These are phyloP conservation scores for Beta corolliflora DNA, from an alignment of 179 eudicot species.

Conservation along the genomic window DNA sequence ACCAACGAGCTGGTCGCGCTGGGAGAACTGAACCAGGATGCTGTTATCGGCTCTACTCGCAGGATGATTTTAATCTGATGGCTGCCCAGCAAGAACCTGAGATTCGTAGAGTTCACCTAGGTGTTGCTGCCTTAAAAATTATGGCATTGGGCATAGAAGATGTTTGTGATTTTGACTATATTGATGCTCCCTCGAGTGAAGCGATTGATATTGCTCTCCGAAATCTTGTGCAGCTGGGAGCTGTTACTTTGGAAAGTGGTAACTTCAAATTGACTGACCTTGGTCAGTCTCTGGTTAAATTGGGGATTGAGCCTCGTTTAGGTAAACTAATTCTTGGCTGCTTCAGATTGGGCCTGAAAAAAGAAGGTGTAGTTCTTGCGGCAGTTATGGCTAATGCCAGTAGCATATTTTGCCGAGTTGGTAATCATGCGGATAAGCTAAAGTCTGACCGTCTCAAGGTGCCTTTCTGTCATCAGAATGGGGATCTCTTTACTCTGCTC, in stretches of 20 bases:
- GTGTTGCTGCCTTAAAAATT: conserved; percentile 86
- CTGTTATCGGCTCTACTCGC: conserved; percentile 81
- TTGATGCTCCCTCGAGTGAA: conserved; percentile 65
- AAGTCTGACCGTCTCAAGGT: conserved; percentile 90
- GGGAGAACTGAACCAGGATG: conserved; percentile 93
- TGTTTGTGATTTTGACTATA: conserved; percentile 74
- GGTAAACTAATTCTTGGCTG: conserved; percentile 79
- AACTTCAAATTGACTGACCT: conserved; percentile 53
- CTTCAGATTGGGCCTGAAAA: conserved; percentile 50
- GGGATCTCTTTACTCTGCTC: conserved; percentile 89
- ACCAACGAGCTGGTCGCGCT: conserved; percentile 97
- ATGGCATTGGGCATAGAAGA: conserved; percentile 72
- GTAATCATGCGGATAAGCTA: conserved; percentile 60
- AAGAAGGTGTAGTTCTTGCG: conserved; percentile 90
- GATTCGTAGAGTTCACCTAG: conserved; percentile 88
- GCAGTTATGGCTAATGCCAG: conserved; percentile 90
- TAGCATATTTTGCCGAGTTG: conserved; percentile 90
- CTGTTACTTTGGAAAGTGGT: conserved; percentile 52
- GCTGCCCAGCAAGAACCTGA: conserved; percentile 82
- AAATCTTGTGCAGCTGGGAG: conserved; percentile 84
- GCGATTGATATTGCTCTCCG: conserved; percentile 75
- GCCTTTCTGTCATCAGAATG: conserved; percentile 75
- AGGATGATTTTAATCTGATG: conserved; percentile 57
- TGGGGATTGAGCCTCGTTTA: conserved; percentile 90
- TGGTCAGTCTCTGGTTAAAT: conserved; percentile 61